Evolutionary conservation across 2,329 filamentous ascomycete genomes (phyloP), one percentile per base, ranked within the genome.

Genomic region (Elsinoe perseae): DNA sequence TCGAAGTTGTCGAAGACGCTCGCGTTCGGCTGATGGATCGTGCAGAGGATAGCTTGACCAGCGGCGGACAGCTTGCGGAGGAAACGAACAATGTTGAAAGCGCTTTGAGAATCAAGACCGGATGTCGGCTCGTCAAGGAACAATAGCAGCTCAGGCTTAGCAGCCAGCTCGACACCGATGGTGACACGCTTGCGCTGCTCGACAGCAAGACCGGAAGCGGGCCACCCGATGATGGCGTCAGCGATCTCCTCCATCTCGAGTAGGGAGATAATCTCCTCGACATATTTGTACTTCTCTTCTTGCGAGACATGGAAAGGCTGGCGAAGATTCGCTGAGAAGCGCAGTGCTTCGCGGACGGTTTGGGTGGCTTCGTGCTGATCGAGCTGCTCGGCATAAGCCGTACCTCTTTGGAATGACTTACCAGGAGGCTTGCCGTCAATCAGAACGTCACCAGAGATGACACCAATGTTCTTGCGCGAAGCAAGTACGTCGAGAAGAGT

Each of bases 401-500:
- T 85, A 43, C 80, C 79, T 64, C 83, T 73, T 64, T 85, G 81
- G 69, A 85, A 85, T 2, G 78, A 77, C 18, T 75, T 75, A n/a
- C 79, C 79, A 14, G 79, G 64, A 8, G 63, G 57, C 28, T 61
- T 61, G 7, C 82, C 82, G 62, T 85, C 82, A 7, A 86, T 77
- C 18, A 86, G 73, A 54, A 83, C 79, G 59, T 84, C 80, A 40
- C 83, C 83, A 30, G 70, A 71, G 52, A 86, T 80, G 4, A 84
- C 80, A 61, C 83, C 83, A 59, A 84, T 82, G 61, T 80, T 85
- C 68, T 83, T 84, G 56, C 83, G 72, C 4, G 78, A 73, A 1
- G 83, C 82, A 9, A 95, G 74, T 1, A 92, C 87, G 64, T 95
- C 87, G 2, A 95, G 75, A 0, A 95, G 74, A 0, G 89, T 95